Evolutionary conservation across 2,329 filamentous ascomycete species (phyloP), one percentile per base, ranked within the genome.

Genomic region (Macrophomina phaseolina): DNA sequence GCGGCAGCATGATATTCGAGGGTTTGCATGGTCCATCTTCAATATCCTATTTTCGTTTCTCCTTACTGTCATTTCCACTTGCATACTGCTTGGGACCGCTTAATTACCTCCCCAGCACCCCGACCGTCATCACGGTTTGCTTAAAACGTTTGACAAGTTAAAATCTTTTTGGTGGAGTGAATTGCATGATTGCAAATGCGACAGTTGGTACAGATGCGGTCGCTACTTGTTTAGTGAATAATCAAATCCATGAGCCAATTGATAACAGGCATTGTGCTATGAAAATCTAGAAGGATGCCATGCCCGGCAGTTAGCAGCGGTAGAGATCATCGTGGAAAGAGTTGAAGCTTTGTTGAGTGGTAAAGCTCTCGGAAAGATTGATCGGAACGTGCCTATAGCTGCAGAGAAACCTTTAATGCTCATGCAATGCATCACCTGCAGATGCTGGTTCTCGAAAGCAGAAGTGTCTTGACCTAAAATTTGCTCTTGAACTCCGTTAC

Each of bases 71-170:
- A 40, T 61, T 51, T 66, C 32, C 64, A 46, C 16, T 34, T 34
- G 64, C 55, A 62, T 66, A 38, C 16, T 48, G 42, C 23, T 23
- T 23, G 42, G 58, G 45, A 28, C 23, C 23, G 14, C 30, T 32
- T 62, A 28, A 9, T 49, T 32, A 60, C 28, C 14, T 32, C 58
- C 30, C 58, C 58, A 45, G 45, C 58, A 36, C 49, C 36, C 32
- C 46, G 58, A 62, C 58, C 58, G 45, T 49, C 58, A 62, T 62
- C 42, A 49, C 45, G 58, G 45, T 45, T 36, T 49, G 56, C 56
- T 61, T 28, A 49, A 5, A 49, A 12, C n/a, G 38, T 16, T 49
- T 48, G 32, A 36, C 36, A 32, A 28, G 16, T 23, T 48, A 36
- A 38, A 9, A 7, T 16, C 46, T 48, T 49, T 62, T 36, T 49